Percentiles rank a stretch among this genome's conserved stretches.
Conservation (phyloP, 306 rosid genomes). For the Potentilla sterilis region DNA sequence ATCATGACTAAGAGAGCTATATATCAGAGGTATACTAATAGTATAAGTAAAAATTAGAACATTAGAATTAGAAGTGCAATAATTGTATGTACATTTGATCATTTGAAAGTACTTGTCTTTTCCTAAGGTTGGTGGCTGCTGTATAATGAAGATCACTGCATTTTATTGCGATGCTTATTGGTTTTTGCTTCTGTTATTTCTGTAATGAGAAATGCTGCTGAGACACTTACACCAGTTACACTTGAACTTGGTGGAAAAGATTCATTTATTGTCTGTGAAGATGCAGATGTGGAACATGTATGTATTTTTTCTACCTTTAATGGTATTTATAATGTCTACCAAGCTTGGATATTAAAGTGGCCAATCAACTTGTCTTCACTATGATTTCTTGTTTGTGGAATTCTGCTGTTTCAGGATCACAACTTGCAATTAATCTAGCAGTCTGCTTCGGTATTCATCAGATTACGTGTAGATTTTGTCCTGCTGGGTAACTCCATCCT, state of each 20-base stretch:
- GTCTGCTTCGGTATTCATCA: no score
- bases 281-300: conserved; percentile 87
- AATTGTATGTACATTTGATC: no score
- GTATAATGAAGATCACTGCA: conserved; percentile 11
- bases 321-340: conserved; percentile 12
- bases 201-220: conserved; percentile 88
- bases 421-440: no score
- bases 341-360: conserved; percentile 21
- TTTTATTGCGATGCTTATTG: conserved; percentile 24
- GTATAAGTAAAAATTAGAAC: no score
- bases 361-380: not conserved
- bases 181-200: conserved; percentile 4
- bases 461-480: no score
- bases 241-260: conserved; percentile 99
- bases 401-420: no score
- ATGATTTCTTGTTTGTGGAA: no score
- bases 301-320: conserved; percentile 25
- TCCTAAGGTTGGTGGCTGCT: not conserved
- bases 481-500: no score
- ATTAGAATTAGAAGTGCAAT: no score
- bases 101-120: not conserved
- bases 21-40: no score
- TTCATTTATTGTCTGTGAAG: conserved; percentile 92
- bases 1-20: no score
- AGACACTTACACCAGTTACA: conserved; percentile 81